These are phyloP conservation scores for Fonsecaea nubica DNA, from an alignment of 2,329 filamentous ascomycete species.

Conservation along the genomic window DNA sequence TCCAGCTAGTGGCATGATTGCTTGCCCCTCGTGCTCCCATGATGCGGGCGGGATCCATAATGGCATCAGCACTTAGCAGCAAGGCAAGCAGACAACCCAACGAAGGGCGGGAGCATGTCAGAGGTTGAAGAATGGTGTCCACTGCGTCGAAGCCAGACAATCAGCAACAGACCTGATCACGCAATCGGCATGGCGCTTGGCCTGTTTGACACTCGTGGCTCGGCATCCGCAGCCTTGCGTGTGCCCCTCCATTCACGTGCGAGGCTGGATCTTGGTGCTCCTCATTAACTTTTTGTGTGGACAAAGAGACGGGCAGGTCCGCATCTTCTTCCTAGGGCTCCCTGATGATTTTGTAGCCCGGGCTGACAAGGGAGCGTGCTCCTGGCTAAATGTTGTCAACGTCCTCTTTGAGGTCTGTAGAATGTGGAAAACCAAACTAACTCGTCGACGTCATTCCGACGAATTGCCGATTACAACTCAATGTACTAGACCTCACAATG, in stretches of 20 bases:
- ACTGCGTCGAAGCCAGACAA: conserved; percentile 22
- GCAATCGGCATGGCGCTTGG: conserved; percentile 21
- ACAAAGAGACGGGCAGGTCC: background rate
- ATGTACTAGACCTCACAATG: background rate
- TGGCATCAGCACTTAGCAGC: conserved; percentile 29
- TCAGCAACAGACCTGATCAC: conserved; percentile 24
- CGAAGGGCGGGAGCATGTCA: conserved; percentile 17
- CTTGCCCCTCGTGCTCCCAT: conserved; percentile 27
- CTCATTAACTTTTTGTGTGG: background rate
- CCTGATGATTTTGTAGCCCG: background rate
- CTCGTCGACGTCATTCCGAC: conserved; percentile 14
- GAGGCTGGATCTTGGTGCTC: background rate
- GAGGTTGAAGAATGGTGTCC: conserved; percentile 12
- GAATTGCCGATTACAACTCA: conserved; percentile 1
- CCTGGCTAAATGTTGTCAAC: conserved; percentile 2
- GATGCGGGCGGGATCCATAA: conserved; percentile 25
- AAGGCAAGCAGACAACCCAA: too few species aligned
- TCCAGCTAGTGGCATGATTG: conserved; percentile 10
- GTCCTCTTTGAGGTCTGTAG: background rate
- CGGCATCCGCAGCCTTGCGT: conserved; percentile 17
- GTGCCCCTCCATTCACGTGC: conserved; percentile 13
- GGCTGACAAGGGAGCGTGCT: background rate
- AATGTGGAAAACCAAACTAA: background rate
- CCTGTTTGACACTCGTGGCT: conserved; percentile 12
- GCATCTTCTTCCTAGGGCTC: background rate